These are phyloP conservation scores for Mycena haematopus DNA, from an alignment of 768 basidiomycete genomes.

Conservation along the genomic window DNA sequence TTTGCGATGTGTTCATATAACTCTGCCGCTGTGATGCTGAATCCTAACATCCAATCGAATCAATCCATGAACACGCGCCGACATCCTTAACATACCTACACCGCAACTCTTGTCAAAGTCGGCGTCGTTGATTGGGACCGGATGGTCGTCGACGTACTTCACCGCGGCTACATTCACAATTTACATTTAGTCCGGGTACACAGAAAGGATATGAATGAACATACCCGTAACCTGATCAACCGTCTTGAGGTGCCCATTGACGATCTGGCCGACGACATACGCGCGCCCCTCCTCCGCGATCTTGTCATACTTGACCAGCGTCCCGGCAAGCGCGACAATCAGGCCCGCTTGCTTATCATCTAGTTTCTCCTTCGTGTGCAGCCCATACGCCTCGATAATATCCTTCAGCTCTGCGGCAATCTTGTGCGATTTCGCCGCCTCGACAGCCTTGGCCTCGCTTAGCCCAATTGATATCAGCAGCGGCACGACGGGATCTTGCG, in stretches of 20 bases:
- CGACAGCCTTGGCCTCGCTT: conserved; percentile 75
- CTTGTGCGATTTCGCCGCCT: conserved; percentile 84
- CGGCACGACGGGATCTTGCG: conserved; percentile 40
- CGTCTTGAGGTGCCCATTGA: conserved; percentile 75
- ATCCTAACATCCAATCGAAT: conserved; percentile 55
- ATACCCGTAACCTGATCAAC: conserved; percentile 88
- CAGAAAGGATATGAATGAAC: conserved; percentile 31
- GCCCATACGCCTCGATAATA: conserved; percentile 65
- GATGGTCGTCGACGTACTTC: conserved; percentile 72
- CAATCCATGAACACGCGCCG: not conserved
- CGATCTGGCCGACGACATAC: conserved; percentile 71
- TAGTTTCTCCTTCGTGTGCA: conserved; percentile 50
- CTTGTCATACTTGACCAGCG: conserved; percentile 58
- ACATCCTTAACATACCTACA: conserved; percentile 67
- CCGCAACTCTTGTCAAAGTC: conserved; percentile 85
- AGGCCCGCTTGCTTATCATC: conserved; percentile 83
- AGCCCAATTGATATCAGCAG: conserved; percentile 84
- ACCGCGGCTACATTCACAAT: conserved; percentile 64
- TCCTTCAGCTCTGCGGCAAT: conserved; percentile 71
- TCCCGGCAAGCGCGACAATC: conserved; percentile 68
- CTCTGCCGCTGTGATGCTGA: conserved; percentile 74
- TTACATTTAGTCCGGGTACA: not conserved
- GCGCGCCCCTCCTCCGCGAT: conserved; percentile 60
- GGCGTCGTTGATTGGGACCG: conserved; percentile 64
- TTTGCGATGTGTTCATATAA: conserved; percentile 60